phyloP scores from a whole-genome alignment of 495 filamentous ascomycete species.

The Pyrenopolyporus hunteri region DNA sequence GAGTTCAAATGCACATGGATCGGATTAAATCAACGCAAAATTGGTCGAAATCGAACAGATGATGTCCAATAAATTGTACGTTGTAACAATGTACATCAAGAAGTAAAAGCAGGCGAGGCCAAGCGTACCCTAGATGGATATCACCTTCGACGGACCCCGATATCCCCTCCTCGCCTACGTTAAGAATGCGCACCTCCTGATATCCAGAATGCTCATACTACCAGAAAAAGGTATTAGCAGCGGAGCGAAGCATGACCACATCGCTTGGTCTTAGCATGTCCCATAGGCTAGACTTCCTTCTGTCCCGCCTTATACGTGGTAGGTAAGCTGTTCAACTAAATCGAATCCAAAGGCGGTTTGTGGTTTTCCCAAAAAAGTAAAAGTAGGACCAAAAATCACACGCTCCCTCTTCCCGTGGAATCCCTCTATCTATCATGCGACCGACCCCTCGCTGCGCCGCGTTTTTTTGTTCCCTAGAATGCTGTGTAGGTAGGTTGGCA shows the following conservation, averaged over 20 bases:
- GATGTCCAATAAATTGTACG: conserved; percentile 22
- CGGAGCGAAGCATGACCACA: too few species aligned
- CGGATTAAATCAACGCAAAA: background rate
- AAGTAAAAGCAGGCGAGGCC: conserved; percentile 18
- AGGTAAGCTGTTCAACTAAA: too few species aligned
- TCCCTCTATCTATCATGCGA: conserved; percentile 23
- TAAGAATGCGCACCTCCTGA: background rate
- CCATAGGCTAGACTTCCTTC: too few species aligned
- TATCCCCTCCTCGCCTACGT: background rate
- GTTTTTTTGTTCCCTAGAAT: conserved; percentile 9
- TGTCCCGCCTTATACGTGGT: background rate
- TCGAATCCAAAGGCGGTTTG: too few species aligned
- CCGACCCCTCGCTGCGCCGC: conserved; percentile 18
- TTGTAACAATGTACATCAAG: conserved; percentile 27
- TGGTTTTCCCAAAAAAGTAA: background rate
- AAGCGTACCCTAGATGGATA: background rate
- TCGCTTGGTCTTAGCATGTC: background rate
- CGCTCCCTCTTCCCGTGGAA: background rate
- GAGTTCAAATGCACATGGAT: too few species aligned
- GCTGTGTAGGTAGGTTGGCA: background rate
- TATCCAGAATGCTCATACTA: too few species aligned
- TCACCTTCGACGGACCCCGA: too few species aligned
- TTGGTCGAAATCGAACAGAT: conserved; percentile 16
- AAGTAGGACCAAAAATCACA: background rate
- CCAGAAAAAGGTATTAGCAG: conserved; percentile 12